A percentile compares a stretch with the other conserved stretches of the same genome.
Evolutionary conservation across 225 moss, liverwort and hornwort genomes (phyloP).

Genomic region (Pseudisothecium myosuroides): DNA sequence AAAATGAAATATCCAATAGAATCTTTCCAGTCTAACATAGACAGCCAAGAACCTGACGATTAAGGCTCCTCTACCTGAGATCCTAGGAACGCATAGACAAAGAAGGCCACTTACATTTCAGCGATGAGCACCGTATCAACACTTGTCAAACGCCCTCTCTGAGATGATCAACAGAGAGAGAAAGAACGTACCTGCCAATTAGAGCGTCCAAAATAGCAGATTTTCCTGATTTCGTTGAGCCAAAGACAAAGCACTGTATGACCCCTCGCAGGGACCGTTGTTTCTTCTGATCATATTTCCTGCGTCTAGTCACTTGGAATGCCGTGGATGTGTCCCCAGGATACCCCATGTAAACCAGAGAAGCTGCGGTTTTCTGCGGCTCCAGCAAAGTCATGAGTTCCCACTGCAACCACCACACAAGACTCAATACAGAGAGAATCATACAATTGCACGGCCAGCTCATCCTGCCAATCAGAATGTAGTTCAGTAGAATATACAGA

Average conservation of each 20-base stretch:
- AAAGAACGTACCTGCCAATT: constrained; percentile 50
- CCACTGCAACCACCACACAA: constrained; percentile 50
- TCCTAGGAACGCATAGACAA: neutral
- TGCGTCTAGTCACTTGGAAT: constrained; percentile 68
- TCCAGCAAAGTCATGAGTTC: constrained; percentile 80
- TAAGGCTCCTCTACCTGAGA: neutral
- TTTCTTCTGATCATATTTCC: constrained; percentile 67
- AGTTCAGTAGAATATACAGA: neutral
- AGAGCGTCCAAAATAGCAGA: constrained; percentile 76
- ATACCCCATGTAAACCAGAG: constrained; percentile 78
- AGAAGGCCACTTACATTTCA: neutral
- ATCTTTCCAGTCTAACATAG: neutral
- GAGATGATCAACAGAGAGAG: neutral
- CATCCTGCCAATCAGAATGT: neutral
- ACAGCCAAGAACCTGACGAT: neutral
- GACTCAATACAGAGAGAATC: neutral
- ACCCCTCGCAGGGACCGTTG: constrained; percentile 60
- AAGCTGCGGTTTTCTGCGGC: constrained; percentile 62
- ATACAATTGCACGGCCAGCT: neutral
- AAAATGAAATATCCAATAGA: neutral
- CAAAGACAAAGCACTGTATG: constrained; percentile 83
- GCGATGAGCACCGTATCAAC: neutral
- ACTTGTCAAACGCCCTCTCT: neutral
- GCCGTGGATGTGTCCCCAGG: constrained; percentile 62
- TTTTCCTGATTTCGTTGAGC: constrained; percentile 68